These are phyloP conservation scores for Juncus inflexus DNA, from an alignment of 176 grass and related monocot genomes.

Conservation along the genomic window DNA sequence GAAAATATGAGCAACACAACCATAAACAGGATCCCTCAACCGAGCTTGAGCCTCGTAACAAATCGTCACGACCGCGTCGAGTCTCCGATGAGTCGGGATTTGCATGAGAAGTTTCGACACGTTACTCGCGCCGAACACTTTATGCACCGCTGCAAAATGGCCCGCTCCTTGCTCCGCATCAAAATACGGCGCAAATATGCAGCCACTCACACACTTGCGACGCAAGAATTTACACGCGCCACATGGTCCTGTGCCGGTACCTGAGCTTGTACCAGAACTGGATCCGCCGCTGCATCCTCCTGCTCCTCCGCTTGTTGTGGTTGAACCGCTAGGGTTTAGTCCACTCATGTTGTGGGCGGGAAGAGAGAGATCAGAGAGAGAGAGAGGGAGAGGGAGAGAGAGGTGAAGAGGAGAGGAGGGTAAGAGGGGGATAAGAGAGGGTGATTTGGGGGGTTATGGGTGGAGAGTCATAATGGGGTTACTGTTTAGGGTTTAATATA, in stretches of 20 bases:
- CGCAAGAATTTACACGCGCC: constrained; percentile 96
- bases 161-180: constrained; percentile 92
- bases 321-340: constrained; percentile 53
- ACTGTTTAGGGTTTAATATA: constrained; percentile 41
- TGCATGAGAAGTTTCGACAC: constrained; percentile 95
- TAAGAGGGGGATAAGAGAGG: constrained; percentile 8
- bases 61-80: constrained; percentile 93
- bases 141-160: constrained; percentile 97
- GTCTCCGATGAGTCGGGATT: constrained; percentile 89
- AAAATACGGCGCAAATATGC: constrained; percentile 97
- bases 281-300: constrained; percentile 19
- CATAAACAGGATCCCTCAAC: constrained; percentile 91
- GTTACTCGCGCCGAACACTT: constrained; percentile 99
- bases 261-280: constrained; percentile 25
- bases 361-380: constrained; percentile 11
- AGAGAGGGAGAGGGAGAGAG: constrained; percentile 9
- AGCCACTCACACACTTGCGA: constrained; percentile 90
- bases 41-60: constrained; percentile 93
- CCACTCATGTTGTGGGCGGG: constrained; percentile 19
- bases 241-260: constrained; percentile 50
- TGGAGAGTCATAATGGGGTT: constrained; percentile 53
- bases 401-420: not conserved
- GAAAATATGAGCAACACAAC: constrained; percentile 96
- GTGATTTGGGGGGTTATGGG: constrained; percentile 49
- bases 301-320: constrained; percentile 38